Conservation (phyloP, 1,139 yeast species). For the Geotrichum reessii region DNA sequence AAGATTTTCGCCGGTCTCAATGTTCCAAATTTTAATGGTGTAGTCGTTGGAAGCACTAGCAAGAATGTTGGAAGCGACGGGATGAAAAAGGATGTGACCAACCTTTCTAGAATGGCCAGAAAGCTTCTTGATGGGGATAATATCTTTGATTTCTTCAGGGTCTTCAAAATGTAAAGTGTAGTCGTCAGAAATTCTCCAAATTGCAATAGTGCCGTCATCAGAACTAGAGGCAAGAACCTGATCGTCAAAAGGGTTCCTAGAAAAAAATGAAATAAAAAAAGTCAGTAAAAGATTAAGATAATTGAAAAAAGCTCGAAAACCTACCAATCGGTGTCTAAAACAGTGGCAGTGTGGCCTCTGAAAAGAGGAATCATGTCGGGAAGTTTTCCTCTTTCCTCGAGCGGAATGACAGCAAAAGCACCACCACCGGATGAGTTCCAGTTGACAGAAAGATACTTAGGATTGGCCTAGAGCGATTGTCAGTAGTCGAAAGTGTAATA, state of each 20-base stretch:
- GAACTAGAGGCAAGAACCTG: conserved; percentile 75
- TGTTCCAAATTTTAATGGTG: conserved; percentile 85
- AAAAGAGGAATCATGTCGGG: conserved; percentile 91
- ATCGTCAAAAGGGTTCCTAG: conserved; percentile 69
- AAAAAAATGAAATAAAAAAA: not conserved
- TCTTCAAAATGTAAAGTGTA: conserved; percentile 48
- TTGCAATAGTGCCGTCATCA: conserved; percentile 81
- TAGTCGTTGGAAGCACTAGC: conserved; percentile 90
- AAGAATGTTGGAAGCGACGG: conserved; percentile 75
- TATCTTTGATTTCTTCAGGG: conserved; percentile 60
- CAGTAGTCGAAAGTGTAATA: not conserved
- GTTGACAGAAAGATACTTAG: conserved; percentile 77
- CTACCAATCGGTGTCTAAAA: conserved; percentile 79
- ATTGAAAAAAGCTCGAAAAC: not conserved
- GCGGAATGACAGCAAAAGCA: conserved; percentile 89
- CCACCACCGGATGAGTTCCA: conserved; percentile 98
- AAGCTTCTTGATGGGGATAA: conserved; percentile 62
- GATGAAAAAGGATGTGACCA: conserved; percentile 89
- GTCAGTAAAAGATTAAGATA: conserved; percentile 18
- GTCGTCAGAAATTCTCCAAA: conserved; percentile 83
- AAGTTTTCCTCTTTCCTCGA: conserved; percentile 81
- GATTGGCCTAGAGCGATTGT: conserved; percentile 48
- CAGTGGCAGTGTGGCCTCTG: conserved; percentile 94
- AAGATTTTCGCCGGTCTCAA: conserved; percentile 65
- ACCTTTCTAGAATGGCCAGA: conserved; percentile 90